Percentiles rank a stretch among this genome's conserved stretches.
Evolutionary conservation across 176 grass and related monocot genomes (phyloP).

Genomic region (Aegilops bicornis): DNA sequence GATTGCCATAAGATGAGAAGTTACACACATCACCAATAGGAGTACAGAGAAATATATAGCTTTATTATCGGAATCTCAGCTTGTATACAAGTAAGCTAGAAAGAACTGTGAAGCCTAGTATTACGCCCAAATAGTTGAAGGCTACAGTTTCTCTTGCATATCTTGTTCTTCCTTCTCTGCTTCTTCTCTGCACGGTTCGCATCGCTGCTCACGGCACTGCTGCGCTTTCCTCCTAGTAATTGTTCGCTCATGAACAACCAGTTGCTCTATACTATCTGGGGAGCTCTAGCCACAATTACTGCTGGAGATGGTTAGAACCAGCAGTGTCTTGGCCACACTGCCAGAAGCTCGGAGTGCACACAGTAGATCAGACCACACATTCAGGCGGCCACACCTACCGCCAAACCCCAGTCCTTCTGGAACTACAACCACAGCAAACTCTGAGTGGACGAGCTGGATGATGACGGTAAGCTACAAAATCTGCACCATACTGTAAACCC

Average conservation of each 20-base stretch:
- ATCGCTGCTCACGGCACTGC: too few species aligned
- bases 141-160: too few species aligned
- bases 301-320: constrained; percentile 35
- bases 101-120: too few species aligned
- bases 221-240: too few species aligned
- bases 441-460: constrained; percentile 74
- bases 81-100: too few species aligned
- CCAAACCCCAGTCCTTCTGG: constrained; percentile 16
- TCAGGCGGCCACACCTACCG: constrained; percentile 22
- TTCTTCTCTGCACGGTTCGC: too few species aligned
- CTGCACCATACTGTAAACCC: constrained; percentile 52
- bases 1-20: background rate
- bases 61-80: background rate
- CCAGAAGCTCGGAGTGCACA: constrained; percentile 54
- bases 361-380: constrained; percentile 56
- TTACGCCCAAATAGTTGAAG: too few species aligned
- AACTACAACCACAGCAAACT: constrained; percentile 63
- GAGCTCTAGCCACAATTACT: too few species aligned
- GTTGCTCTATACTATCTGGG: too few species aligned
- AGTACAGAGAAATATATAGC: constrained; percentile 2
- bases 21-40: background rate
- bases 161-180: too few species aligned
- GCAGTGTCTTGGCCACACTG: constrained; percentile 65
- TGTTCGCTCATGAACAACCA: too few species aligned
- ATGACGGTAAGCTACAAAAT: constrained; percentile 76